Conservation (phyloP, 2,329 filamentous ascomycete genomes). For the Alternaria incomplexa region DNA sequence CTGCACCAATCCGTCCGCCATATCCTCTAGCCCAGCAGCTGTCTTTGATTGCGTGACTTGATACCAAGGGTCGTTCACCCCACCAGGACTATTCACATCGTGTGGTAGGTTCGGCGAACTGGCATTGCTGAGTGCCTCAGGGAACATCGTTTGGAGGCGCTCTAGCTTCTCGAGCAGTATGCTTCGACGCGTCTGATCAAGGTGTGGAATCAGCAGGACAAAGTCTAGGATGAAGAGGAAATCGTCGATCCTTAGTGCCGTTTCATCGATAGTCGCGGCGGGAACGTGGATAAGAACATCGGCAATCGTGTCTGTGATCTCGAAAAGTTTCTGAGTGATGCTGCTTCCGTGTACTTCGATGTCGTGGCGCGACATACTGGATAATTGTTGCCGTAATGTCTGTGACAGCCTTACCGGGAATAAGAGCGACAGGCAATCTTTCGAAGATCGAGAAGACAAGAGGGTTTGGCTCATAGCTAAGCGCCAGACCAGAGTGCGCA, state of each 20-base stretch:
- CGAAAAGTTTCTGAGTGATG: constrained; percentile 65
- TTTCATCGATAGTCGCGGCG: constrained; percentile 54
- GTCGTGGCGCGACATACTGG: constrained; percentile 52
- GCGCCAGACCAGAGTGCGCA: constrained; percentile 57
- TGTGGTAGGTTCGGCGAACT: constrained; percentile 41
- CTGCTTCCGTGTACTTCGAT: constrained; percentile 63
- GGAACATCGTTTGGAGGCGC: constrained; percentile 44
- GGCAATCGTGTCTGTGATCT: constrained; percentile 65
- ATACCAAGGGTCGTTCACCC: constrained; percentile 41
- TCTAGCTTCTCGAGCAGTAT: constrained; percentile 54
- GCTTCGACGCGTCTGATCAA: constrained; percentile 55
- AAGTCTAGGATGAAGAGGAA: constrained; percentile 61
- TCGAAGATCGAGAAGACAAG: constrained; percentile 48
- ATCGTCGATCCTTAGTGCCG: constrained; percentile 58
- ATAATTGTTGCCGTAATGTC: constrained; percentile 52
- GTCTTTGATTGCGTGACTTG: constrained; percentile 45
- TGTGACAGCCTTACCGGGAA: constrained; percentile 55
- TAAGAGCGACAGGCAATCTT: constrained; percentile 51
- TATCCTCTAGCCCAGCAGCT: constrained; percentile 30
- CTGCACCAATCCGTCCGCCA: constrained; percentile 19
- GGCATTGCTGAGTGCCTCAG: constrained; percentile 40
- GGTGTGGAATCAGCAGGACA: constrained; percentile 57
- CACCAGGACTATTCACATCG: constrained; percentile 34
- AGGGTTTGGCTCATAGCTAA: constrained; percentile 57
- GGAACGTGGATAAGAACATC: constrained; percentile 63